Percentiles rank a stretch among this genome's conserved stretches.
Evolutionary conservation across 2,329 filamentous ascomycete genomes (phyloP).

Genomic region (Endoconidiophora laricicola): DNA sequence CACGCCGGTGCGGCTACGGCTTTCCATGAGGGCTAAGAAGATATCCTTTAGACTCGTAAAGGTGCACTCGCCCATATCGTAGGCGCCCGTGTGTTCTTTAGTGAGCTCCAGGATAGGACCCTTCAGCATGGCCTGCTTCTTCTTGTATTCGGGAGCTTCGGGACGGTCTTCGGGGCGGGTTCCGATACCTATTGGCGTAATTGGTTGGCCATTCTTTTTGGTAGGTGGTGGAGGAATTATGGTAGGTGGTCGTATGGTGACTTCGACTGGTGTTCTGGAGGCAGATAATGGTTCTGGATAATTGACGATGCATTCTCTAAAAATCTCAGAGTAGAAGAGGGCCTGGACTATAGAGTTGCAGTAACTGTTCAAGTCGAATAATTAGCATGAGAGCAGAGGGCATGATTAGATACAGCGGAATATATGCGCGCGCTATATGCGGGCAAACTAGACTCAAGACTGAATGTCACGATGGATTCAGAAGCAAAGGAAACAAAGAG

Average conservation of each 20-base stretch:
- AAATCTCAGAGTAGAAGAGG: slow-evolving; percentile 86
- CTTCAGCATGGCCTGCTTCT: slow-evolving; percentile 80
- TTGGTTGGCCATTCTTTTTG: slow-evolving; percentile 7
- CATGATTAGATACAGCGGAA: background rate
- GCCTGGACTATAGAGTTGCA: slow-evolving; percentile 97
- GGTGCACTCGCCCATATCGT: slow-evolving; percentile 86
- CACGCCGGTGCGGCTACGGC: slow-evolving; percentile 68
- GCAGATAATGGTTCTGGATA: slow-evolving; percentile 64
- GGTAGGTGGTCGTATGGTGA: slow-evolving; percentile 40
- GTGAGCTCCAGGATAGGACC: slow-evolving; percentile 77
- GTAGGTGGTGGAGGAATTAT: slow-evolving; percentile 29
- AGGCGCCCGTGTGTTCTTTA: slow-evolving; percentile 60
- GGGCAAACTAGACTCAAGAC: background rate
- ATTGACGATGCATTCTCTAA: slow-evolving; percentile 84
- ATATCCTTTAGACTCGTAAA: slow-evolving; percentile 95
- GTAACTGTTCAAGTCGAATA: slow-evolving; percentile 42
- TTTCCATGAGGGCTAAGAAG: slow-evolving; percentile 75
- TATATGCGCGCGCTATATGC: background rate
- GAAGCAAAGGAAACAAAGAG: background rate
- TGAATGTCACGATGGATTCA: background rate
- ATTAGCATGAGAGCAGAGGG: background rate
- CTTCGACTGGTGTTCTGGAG: slow-evolving; percentile 46
- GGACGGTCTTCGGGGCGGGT: slow-evolving; percentile 74
- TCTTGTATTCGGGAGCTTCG: slow-evolving; percentile 93
- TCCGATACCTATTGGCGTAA: slow-evolving; percentile 25